phyloP scores from a whole-genome alignment of 148 eudicot genomes.

The Drosera capensis region DNA sequence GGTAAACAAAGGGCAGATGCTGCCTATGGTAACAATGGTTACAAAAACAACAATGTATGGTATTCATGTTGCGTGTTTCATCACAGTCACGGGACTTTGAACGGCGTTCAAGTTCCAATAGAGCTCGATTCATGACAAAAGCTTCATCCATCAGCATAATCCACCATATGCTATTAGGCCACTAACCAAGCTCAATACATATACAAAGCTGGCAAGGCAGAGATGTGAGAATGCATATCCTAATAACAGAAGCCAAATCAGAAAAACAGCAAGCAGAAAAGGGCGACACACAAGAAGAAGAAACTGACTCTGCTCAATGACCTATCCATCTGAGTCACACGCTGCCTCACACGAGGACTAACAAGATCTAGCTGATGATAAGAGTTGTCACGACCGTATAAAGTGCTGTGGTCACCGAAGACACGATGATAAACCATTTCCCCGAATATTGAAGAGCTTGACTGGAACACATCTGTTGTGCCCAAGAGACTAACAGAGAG shows the following conservation, averaged over 20 bases:
- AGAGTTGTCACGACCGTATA: slow-evolving; percentile 26
- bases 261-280: slow-evolving; percentile 49
- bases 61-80: too few species aligned
- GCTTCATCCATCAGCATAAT: too few species aligned
- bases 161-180: too few species aligned
- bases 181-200: neutral
- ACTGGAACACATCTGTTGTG: slow-evolving; percentile 18
- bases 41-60: too few species aligned
- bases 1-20: too few species aligned
- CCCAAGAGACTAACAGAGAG: slow-evolving; percentile 17
- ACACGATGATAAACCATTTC: slow-evolving; percentile 50
- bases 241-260: slow-evolving; percentile 9
- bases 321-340: slow-evolving; percentile 33
- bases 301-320: slow-evolving; percentile 48
- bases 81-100: too few species aligned
- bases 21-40: too few species aligned
- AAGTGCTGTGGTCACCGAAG: slow-evolving; percentile 33
- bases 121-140: too few species aligned
- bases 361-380: slow-evolving; percentile 17
- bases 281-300: slow-evolving; percentile 40
- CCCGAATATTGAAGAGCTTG: slow-evolving; percentile 48
- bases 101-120: too few species aligned
- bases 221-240: too few species aligned
- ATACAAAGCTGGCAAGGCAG: slow-evolving; percentile 1
- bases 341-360: slow-evolving; percentile 35